phyloP scores from a whole-genome alignment of 139 green algal species.

The Chlorella sp. region DNA sequence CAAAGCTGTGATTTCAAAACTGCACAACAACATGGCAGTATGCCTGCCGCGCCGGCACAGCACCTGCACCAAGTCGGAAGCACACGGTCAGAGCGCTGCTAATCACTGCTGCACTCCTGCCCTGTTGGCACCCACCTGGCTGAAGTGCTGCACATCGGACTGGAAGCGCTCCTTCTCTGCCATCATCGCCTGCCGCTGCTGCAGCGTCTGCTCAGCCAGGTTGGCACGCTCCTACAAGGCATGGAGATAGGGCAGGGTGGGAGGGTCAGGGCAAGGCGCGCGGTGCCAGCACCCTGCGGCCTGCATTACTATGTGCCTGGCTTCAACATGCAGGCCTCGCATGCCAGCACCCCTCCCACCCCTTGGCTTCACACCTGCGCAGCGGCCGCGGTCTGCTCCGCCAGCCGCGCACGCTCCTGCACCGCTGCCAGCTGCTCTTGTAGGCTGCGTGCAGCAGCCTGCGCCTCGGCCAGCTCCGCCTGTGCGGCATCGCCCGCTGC shows the following conservation, averaged over 20 bases:
- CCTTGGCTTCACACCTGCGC: background rate
- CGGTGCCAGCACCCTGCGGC: too few species aligned
- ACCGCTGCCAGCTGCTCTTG: slow-evolving; percentile 24
- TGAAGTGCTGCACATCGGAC: slow-evolving; percentile 32
- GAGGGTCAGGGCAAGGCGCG: background rate
- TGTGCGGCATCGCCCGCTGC: background rate
- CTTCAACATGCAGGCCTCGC: too few species aligned
- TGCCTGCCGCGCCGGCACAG: background rate
- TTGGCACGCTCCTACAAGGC: slow-evolving; percentile 24
- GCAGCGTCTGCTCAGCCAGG: slow-evolving; percentile 32
- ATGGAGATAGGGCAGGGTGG: background rate
- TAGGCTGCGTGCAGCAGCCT: slow-evolving; percentile 4
- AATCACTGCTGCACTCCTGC: background rate
- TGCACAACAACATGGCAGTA: too few species aligned
- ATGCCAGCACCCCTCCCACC: background rate
- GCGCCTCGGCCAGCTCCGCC: slow-evolving; percentile 16
- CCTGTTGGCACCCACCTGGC: background rate
- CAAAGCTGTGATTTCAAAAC: too few species aligned
- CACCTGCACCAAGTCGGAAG: background rate
- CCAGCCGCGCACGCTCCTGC: slow-evolving; percentile 13
- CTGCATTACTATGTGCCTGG: too few species aligned
- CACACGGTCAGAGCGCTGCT: background rate
- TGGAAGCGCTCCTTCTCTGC: slow-evolving; percentile 20
- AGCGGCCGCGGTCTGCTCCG: background rate
- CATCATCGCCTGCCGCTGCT: slow-evolving; percentile 17